Evolutionary conservation across 2,329 filamentous ascomycete genomes (phyloP).

Genomic region (Acrocalymma vagum): DNA sequence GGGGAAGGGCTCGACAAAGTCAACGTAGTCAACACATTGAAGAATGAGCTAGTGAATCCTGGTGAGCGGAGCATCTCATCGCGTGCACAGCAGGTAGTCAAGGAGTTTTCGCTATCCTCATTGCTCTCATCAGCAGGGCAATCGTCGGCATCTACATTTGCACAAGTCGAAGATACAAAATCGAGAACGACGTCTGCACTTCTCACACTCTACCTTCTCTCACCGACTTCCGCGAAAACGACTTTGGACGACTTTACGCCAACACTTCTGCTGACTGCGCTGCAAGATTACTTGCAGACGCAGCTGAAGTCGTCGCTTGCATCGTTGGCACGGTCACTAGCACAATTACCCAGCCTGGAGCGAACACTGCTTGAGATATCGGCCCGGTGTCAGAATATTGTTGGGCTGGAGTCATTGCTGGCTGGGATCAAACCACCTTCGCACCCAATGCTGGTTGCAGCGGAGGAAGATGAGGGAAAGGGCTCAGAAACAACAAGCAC

Average conservation of each 20-base stretch:
- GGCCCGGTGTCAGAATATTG: conserved; percentile 85
- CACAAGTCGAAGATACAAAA: conserved; percentile 77
- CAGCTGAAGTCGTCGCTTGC: conserved; percentile 81
- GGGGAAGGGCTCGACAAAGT: conserved; percentile 79
- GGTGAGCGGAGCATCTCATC: conserved; percentile 78
- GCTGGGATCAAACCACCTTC: conserved; percentile 70
- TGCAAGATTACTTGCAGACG: conserved; percentile 84
- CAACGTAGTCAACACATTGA: conserved; percentile 74
- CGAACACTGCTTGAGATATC: conserved; percentile 83
- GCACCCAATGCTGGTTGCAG: conserved; percentile 71
- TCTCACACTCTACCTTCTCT: conserved; percentile 81
- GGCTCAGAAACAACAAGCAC: conserved; percentile 14
- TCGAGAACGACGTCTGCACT: conserved; percentile 77
- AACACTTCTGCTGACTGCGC: conserved; percentile 74
- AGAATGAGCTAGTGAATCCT: conserved; percentile 73
- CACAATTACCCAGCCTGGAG: conserved; percentile 82
- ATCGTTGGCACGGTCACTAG: conserved; percentile 76
- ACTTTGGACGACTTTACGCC: conserved; percentile 66
- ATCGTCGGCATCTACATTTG: conserved; percentile 57
- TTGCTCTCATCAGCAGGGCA: conserved; percentile 50
- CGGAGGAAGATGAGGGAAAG: too few relatives aligned
- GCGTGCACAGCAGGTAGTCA: conserved; percentile 78
- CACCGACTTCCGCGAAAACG: conserved; percentile 66
- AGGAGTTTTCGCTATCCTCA: conserved; percentile 80
- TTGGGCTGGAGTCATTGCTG: conserved; percentile 84